Evolutionary conservation across 345 rosid genomes (phyloP), one percentile per base, ranked within the genome.

Genomic region (Viola odorata): DNA sequence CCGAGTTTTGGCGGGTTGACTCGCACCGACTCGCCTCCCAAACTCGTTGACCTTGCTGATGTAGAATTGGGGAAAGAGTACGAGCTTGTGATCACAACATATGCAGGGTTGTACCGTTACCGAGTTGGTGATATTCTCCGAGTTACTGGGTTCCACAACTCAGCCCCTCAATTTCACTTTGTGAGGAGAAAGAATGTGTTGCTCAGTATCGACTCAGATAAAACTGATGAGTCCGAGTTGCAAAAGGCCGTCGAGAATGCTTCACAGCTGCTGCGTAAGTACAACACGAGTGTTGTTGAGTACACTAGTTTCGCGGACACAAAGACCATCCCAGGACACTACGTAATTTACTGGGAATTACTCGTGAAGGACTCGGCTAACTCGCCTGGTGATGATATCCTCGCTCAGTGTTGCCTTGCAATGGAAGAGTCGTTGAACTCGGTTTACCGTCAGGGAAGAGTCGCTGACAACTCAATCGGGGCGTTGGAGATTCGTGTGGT

Each of bases 261-360:
- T 3, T 66, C 72, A 0, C 36, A 53, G 16, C 70, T 63, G 32
- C 49, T 78, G 5, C 55, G 12, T 3, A 68, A 64, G 37, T 70
- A 60, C 66, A 62, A 71, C 55, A 68, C 78, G 12, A 74, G 73
- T 13, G 70, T 78, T 7, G 71, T 70, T 9, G 81, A 78, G 58
- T 78, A 78, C 73, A 78, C 78, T n/a, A 78, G 81, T 51, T 74
- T 53, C 17, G 81, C 81, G 0, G 74, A 78, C 41, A 70, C 81
- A 2, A 64, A 63, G 66, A 64, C 78, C 3, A 74, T 78, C 12
- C 81, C 81, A 0, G 81, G 81, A 0, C 81, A 78, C 67, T 78
- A 78, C 38, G 81, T 78, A 56, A 67, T 78, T 40, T 78, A 73
- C 59, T 78, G 81, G 81, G 81, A 78, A 41, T 48, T 78, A 36